Percentiles rank a stretch among this genome's conserved stretches.
phyloP scores from a whole-genome alignment of 345 rosid species.

The Euphorbia lathyris region DNA sequence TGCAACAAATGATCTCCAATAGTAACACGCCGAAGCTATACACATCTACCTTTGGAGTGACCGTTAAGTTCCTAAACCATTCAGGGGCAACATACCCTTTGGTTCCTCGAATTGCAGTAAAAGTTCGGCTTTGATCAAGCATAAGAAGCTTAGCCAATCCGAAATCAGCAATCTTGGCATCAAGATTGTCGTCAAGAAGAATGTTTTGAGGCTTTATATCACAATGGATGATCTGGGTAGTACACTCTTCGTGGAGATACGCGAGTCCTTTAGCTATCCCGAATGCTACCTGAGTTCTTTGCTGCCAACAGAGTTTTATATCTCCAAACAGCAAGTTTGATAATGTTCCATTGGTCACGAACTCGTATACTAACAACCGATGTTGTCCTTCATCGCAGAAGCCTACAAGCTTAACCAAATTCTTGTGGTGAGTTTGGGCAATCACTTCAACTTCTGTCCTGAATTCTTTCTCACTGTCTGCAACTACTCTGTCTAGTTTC shows the following conservation, averaged over 20 bases:
- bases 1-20: too few species aligned
- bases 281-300: conserved; percentile 6
- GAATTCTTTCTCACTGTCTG: conserved; percentile 28
- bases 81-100: conserved; percentile 20
- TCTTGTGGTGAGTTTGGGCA: conserved; percentile 37
- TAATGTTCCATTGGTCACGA: conserved; percentile 27
- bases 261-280: conserved; percentile 16
- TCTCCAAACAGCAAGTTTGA: conserved; percentile 19
- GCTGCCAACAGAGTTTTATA: conserved; percentile 22
- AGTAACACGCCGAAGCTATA: neutral
- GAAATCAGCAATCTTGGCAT: conserved; percentile 17
- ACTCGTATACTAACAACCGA: conserved; percentile 30
- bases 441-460: conserved; percentile 22
- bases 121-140: conserved; percentile 3
- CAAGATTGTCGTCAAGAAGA: conserved; percentile 10
- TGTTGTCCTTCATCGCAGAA: conserved; percentile 28
- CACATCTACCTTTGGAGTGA: conserved; percentile 6
- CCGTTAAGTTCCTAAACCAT: conserved; percentile 10
- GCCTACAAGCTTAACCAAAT: conserved; percentile 33
- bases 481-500: conserved; percentile 10
- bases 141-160: conserved; percentile 21
- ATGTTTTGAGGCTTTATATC: conserved; percentile 21
- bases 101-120: conserved; percentile 12
- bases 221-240: conserved; percentile 9
- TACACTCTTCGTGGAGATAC: conserved; percentile 20